phyloP scores from a whole-genome alignment of 148 eudicot genomes.

The Rhododendron henanense region DNA sequence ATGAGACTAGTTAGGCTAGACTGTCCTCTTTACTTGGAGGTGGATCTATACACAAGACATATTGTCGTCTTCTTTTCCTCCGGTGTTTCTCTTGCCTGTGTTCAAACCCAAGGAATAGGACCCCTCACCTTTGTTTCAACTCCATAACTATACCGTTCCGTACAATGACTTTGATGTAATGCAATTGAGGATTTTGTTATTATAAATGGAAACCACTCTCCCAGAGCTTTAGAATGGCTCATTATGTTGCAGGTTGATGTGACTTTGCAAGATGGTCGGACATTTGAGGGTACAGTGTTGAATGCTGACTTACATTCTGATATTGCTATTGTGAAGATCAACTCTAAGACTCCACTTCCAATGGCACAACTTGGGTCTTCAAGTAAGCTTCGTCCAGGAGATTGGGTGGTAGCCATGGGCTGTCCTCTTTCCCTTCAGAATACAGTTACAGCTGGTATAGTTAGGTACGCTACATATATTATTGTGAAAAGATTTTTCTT shows the following conservation, averaged over 20 bases:
- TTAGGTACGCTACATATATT: constrained; percentile 45
- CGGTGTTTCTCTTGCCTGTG: background rate
- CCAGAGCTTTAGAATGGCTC: background rate
- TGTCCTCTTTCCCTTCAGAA: constrained; percentile 92
- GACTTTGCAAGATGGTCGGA: constrained; percentile 93
- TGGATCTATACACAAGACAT: background rate
- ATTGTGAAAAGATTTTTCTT: background rate
- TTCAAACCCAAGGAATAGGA: background rate
- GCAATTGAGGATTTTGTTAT: background rate
- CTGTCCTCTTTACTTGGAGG: background rate
- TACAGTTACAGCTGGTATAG: constrained; percentile 94
- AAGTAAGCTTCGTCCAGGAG: constrained; percentile 91
- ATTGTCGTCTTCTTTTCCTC: background rate
- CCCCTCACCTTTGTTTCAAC: background rate
- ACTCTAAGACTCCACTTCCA: constrained; percentile 83
- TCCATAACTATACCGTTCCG: background rate
- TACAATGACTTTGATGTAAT: constrained; percentile 3
- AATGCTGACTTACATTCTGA: constrained; percentile 95
- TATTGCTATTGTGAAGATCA: constrained; percentile 82
- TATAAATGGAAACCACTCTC: background rate
- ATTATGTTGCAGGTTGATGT: constrained; percentile 68
- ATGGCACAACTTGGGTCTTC: constrained; percentile 79
- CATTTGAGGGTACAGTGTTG: constrained; percentile 80
- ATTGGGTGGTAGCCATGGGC: constrained; percentile 95
- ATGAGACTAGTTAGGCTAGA: background rate